Conservation (phyloP, 1,284 basidiomycete genomes). For the Earliella scabrosa region DNA sequence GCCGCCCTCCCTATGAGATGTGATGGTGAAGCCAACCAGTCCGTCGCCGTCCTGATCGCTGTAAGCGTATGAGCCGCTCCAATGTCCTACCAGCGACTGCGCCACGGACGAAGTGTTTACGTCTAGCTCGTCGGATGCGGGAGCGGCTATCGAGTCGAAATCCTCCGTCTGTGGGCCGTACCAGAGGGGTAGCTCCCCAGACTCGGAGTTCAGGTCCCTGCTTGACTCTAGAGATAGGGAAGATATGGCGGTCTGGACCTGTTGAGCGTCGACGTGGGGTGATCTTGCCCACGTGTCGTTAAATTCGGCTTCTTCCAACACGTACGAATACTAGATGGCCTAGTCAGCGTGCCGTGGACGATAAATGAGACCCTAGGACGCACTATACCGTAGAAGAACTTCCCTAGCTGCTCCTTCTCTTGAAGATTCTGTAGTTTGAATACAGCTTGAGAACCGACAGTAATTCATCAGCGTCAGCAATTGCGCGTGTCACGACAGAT, state of each 20-base stretch:
- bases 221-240: no score
- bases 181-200: no score
- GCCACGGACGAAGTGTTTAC: background rate
- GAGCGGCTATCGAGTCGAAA: background rate
- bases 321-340: no score
- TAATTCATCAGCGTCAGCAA: background rate
- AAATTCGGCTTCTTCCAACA: no score
- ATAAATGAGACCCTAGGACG: constrained; percentile 1
- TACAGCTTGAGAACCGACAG: constrained; percentile 34
- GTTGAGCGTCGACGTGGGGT: no score
- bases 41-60: background rate
- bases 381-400: constrained; percentile 34
- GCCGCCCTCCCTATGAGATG: background rate
- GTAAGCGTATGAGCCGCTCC: background rate
- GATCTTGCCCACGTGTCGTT: no score
- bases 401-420: constrained; percentile 25
- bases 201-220: no score
- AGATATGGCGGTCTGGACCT: no score
- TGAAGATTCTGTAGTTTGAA: constrained; percentile 35
- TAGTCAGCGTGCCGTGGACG: no score
- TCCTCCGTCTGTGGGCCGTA: no score
- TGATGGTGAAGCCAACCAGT: background rate
- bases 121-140: background rate
- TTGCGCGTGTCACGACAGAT: background rate
- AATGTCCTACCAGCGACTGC: background rate